Evolutionary conservation across 441 rosid genomes (phyloP).

Genomic region (Macaranga tanarius): DNA sequence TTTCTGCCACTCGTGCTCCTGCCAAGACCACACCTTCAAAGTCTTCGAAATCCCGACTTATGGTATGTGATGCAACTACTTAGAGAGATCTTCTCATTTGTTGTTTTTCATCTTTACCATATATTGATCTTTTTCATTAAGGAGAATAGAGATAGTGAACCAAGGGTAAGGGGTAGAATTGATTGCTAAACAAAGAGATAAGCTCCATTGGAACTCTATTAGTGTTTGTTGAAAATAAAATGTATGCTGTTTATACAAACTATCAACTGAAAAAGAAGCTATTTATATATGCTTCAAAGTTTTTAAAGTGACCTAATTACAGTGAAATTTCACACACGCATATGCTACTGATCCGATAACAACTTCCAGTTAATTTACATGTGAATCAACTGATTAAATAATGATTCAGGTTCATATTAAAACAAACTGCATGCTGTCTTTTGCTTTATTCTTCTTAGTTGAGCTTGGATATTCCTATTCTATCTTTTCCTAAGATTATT

Average conservation of each 20-base stretch:
- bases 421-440: too few species aligned
- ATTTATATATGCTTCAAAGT: not conserved
- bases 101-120: not conserved
- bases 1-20: constrained; percentile 53
- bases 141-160: not conserved
- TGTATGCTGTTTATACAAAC: not conserved
- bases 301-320: not conserved
- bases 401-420: too few species aligned
- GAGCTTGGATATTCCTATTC: too few species aligned
- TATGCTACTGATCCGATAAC: too few species aligned
- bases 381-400: too few species aligned
- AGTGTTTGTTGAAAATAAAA: not conserved
- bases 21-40: constrained; percentile 40
- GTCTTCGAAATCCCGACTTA: constrained; percentile 48
- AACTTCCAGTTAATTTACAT: too few species aligned
- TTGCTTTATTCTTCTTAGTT: too few species aligned
- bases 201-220: too few species aligned
- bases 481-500: too few species aligned
- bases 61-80: constrained; percentile 35
- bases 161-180: too few species aligned
- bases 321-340: not conserved
- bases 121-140: not conserved
- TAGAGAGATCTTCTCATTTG: too few species aligned
- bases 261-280: not conserved
- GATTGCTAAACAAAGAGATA: too few species aligned